Base-by-base conservation (phyloP, 768 basidiomycete species). In the Phylloporus sp. region DNA sequence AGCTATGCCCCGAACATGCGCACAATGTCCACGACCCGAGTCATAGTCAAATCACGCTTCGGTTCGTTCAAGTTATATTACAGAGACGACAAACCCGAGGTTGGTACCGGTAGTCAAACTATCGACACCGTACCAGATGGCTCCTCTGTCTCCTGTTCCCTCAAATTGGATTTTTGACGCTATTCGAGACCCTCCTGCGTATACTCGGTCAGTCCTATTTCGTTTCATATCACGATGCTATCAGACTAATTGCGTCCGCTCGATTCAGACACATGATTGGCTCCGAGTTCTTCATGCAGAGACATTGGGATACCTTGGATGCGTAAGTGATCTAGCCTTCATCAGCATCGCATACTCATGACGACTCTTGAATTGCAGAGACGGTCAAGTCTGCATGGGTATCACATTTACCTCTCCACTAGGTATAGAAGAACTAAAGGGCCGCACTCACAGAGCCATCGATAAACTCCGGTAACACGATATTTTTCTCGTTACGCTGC, bases 381-480 rank as follows among this genome's bases (percentile, higher is more conserved):
- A 56, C 16, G 57, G 53, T 6, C 57, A 61, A 39, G 45, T 59
- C 20, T 59, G 60, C n/a, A 12, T 61, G 5, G 60, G 60, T 20
- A 6, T 49, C 57, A 50, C 59, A 9, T 53, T 61, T 20, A 51
- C 34, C 10, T 62, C 57, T 34, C 22, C 51, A 1, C 18, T 62
- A 15, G 13, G 7, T 6, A 5, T 22, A 26, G 52, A 53, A 23
- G 57, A 53, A 0, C 38, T 61, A 5, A 53, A 31, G 23, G 29
- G 22, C 27, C 53, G 60, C 22, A 18, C 53, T 18, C 57, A 53
- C 13, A 16, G 5, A 22, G 60, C 60, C 4, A 44, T 61, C 23
- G 41, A 62, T 26, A 62, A 59, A 48, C 60, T 62, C 29, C 54
- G 60, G 60, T 62, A 38, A 11, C 3, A 20, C 15, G 20, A 6